Evolutionary conservation across 2,329 filamentous ascomycete genomes (phyloP).

Genomic region (Allantophomopsis cytisporea): DNA sequence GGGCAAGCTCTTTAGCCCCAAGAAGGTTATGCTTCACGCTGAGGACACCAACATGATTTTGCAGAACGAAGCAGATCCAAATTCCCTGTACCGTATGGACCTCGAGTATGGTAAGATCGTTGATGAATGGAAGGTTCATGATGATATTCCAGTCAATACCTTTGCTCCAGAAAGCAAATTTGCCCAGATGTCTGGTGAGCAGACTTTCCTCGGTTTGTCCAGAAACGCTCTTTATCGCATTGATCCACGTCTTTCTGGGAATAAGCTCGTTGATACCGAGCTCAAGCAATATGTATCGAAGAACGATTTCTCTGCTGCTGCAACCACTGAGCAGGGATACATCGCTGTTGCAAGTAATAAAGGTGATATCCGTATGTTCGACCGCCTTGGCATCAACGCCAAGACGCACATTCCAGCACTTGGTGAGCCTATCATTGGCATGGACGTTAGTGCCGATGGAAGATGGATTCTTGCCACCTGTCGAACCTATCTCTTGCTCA

Average conservation of each 20-base stretch:
- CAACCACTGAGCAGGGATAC: constrained; percentile 92
- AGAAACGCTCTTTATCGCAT: constrained; percentile 87
- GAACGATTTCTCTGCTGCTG: constrained; percentile 90
- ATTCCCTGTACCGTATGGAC: constrained; percentile 94
- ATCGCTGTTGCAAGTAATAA: constrained; percentile 96
- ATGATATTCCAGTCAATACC: constrained; percentile 83
- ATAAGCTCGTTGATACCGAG: constrained; percentile 85
- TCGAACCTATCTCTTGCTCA: constrained; percentile 83
- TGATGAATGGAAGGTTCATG: constrained; percentile 97
- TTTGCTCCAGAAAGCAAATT: constrained; percentile 98
- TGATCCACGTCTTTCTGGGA: constrained; percentile 78
- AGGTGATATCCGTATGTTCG: constrained; percentile 92
- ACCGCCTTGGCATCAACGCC: constrained; percentile 89
- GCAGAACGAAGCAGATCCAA: constrained; percentile 48
- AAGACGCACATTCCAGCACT: constrained; percentile 95
- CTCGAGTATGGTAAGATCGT: constrained; percentile 95
- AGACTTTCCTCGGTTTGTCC: constrained; percentile 89
- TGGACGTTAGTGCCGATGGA: constrained; percentile 91
- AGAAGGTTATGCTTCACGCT: constrained; percentile 35
- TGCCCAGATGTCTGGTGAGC: constrained; percentile 88
- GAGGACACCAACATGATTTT: constrained; percentile 21
- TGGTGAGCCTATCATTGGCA: constrained; percentile 84
- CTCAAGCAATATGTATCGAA: constrained; percentile 95
- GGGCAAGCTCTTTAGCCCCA: constrained; percentile 81
- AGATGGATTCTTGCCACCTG: constrained; percentile 93